These are phyloP conservation scores for Trypanosomatidae sp. DNA, from an alignment of 208 protist species.

Conservation along the genomic window DNA sequence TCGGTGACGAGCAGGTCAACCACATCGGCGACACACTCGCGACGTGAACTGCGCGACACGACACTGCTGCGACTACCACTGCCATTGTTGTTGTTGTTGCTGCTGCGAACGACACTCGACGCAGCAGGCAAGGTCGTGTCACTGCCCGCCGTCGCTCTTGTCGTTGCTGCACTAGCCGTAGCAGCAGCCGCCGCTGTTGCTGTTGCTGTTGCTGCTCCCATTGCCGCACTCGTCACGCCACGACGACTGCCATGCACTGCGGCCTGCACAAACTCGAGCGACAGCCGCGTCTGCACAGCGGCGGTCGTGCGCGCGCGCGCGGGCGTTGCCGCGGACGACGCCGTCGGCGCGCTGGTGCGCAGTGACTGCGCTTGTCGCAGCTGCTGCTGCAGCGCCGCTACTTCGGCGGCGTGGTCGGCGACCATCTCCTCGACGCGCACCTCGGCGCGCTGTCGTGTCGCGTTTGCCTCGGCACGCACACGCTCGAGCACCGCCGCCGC, in stretches of 20 bases:
- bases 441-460: conserved; percentile 5
- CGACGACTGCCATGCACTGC: too few species aligned
- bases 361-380: not conserved
- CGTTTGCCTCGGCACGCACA: not conserved
- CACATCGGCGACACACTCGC: conserved; percentile 15
- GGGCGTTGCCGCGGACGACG: not conserved
- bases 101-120: too few species aligned
- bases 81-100: too few species aligned
- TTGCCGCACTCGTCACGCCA: too few species aligned
- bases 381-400: conserved; percentile 17
- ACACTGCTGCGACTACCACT: not conserved
- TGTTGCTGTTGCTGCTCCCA: too few species aligned
- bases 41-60: conserved; percentile 2
- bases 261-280: too few species aligned
- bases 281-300: too few species aligned
- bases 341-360: not conserved
- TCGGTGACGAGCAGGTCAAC: conserved; percentile 15
- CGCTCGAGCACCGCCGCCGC: not conserved
- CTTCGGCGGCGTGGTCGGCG: conserved; percentile 14
- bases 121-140: too few species aligned
- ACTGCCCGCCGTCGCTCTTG: too few species aligned
- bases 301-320: not conserved
- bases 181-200: too few species aligned
- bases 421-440: conserved; percentile 15
- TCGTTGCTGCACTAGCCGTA: too few species aligned